These are phyloP conservation scores for Chamaecrista fasciculata DNA, from an alignment of 306 rosid species.

Conservation along the genomic window DNA sequence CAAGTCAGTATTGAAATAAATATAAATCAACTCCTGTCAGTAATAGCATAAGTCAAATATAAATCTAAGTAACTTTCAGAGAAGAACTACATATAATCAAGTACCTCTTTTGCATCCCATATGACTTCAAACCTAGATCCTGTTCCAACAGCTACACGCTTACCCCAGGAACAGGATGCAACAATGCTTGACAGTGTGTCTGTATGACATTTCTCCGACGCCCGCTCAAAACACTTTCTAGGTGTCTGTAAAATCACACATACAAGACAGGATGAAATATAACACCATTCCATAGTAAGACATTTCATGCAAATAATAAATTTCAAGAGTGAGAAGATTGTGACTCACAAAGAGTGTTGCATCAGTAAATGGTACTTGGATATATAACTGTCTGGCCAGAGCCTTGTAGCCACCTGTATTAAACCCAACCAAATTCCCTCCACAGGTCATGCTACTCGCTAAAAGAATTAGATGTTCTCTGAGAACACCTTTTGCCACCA, in stretches of 20 bases:
- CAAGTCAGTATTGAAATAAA: constrained; percentile 19
- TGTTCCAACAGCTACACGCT: constrained; percentile 87
- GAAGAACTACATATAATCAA: not conserved
- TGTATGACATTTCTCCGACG: constrained; percentile 81
- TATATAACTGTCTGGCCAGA: constrained; percentile 59
- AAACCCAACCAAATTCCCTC: constrained; percentile 85
- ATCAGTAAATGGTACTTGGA: constrained; percentile 92
- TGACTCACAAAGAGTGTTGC: constrained; percentile 85
- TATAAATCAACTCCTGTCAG: constrained; percentile 8
- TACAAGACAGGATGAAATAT: constrained; percentile 19
- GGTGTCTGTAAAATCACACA: constrained; percentile 65
- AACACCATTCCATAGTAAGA: constrained; percentile 9
- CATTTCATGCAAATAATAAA: not conserved
- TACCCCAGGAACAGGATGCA: constrained; percentile 98
- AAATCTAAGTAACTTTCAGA: not conserved
- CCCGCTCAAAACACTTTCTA: constrained; percentile 81
- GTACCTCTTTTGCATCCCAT: constrained; percentile 77
- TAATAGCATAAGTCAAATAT: constrained; percentile 20
- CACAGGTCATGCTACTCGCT: constrained; percentile 90
- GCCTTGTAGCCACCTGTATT: constrained; percentile 90
- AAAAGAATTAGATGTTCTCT: constrained; percentile 88
- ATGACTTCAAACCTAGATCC: constrained; percentile 85
- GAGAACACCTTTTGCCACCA: constrained; percentile 94
- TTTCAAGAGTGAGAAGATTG: constrained; percentile 25
- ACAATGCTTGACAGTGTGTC: constrained; percentile 83